Evolutionary conservation across 2,329 filamentous ascomycete genomes (phyloP).

Genomic region (Calonectria crousiana): DNA sequence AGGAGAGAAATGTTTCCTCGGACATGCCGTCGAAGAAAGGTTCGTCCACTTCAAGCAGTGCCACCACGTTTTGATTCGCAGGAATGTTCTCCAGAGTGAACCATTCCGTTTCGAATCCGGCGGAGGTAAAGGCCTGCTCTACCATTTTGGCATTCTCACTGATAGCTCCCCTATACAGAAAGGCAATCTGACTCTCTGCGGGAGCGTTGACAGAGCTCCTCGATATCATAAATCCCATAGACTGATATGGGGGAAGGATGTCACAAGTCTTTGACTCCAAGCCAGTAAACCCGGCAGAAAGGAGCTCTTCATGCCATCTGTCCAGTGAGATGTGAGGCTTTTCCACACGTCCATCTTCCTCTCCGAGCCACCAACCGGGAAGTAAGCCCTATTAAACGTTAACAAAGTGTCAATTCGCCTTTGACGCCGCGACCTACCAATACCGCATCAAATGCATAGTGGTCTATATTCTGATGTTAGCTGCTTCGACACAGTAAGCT

Average conservation of each 20-base stretch:
- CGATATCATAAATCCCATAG: neutral
- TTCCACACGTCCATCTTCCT: neutral
- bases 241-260: neutral
- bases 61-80: neutral
- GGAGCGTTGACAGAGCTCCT: neutral
- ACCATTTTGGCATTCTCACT: neutral
- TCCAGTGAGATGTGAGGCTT: neutral
- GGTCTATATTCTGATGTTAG: neutral
- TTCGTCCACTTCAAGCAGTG: neutral
- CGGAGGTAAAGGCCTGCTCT: neutral
- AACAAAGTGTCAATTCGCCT: neutral
- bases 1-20: neutral
- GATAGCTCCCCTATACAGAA: neutral
- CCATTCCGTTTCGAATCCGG: neutral
- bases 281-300: neutral
- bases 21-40: neutral
- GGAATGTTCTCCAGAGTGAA: neutral
- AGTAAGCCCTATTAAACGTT: neutral
- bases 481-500: neutral
- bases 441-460: neutral
- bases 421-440: neutral
- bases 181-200: neutral
- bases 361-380: neutral
- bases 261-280: neutral
- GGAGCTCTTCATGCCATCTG: neutral